These are phyloP conservation scores for Pleurotus salmoneostramineus DNA, from an alignment of 768 basidiomycete species.

Conservation along the genomic window DNA sequence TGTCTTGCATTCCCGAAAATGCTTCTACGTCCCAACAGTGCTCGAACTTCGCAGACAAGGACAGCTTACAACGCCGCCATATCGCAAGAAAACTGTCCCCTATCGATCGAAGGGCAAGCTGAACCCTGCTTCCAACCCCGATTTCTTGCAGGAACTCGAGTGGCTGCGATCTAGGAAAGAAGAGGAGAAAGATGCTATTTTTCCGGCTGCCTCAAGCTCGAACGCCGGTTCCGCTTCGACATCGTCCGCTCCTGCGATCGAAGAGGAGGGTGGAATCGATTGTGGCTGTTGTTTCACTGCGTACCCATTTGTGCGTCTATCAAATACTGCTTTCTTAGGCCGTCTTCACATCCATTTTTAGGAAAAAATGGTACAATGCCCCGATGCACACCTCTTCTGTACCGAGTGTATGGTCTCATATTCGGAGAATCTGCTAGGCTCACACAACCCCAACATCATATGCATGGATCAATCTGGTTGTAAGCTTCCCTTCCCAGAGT, in stretches of 20 bases:
- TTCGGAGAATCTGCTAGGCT: constrained; percentile 61
- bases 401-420: constrained; percentile 64
- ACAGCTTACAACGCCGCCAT: constrained; percentile 30
- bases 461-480: constrained; percentile 86
- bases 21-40: constrained; percentile 67
- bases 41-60: constrained; percentile 38
- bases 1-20: constrained; percentile 30
- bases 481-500: constrained; percentile 59
- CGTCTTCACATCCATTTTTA: constrained; percentile 21
- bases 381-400: constrained; percentile 89
- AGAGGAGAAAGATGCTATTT: constrained; percentile 30
- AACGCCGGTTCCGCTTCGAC: constrained; percentile 30
- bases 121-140: constrained; percentile 33
- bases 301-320: constrained; percentile 1
- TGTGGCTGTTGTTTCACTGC: constrained; percentile 81
- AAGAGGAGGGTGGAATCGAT: constrained; percentile 63
- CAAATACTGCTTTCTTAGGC: background rate
- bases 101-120: constrained; percentile 37
- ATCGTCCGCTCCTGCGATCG: constrained; percentile 29
- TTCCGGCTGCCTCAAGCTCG: constrained; percentile 24
- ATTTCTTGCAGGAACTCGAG: constrained; percentile 40
- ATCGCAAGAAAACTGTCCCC: constrained; percentile 28
- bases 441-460: constrained; percentile 56
- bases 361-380: constrained; percentile 86
- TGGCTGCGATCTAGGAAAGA: constrained; percentile 44